Conservation (phyloP, 1,284 basidiomycete genomes). For the Puccinia triticina region DNA sequence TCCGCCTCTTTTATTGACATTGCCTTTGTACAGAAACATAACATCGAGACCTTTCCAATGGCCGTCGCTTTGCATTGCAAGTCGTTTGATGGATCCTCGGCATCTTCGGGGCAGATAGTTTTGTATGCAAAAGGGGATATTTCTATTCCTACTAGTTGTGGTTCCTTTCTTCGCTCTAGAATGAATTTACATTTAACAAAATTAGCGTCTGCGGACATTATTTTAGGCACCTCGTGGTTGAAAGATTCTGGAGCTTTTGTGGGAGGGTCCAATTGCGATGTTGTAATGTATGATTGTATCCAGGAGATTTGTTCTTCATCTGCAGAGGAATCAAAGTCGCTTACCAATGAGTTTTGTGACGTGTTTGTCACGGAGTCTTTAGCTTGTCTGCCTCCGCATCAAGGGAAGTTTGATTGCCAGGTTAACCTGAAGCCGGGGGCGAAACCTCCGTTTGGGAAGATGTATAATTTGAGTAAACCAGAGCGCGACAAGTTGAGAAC, state of each 20-base stretch:
- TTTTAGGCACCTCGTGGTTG: conserved; percentile 21
- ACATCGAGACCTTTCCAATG: neutral
- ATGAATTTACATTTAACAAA: neutral
- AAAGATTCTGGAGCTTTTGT: neutral
- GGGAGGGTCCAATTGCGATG: neutral
- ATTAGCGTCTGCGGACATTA: neutral
- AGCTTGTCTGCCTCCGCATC: neutral
- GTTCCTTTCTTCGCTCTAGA: neutral
- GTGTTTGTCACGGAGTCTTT: neutral
- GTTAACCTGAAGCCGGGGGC: neutral
- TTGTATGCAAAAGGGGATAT: neutral
- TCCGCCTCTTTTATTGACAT: neutral
- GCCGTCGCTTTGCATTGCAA: neutral
- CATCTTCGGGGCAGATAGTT: neutral
- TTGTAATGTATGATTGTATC: neutral
- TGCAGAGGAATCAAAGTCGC: neutral
- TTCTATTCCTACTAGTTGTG: neutral
- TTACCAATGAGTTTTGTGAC: neutral
- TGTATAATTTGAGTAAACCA: neutral
- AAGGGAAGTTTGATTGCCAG: neutral
- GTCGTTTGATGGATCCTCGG: neutral
- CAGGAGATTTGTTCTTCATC: neutral
- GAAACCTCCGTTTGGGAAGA: neutral
- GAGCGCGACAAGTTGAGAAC: neutral
- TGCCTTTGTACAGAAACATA: neutral